Percentiles rank a stretch among this genome's conserved stretches.
phyloP scores from a whole-genome alignment of 148 eudicot species.

The Diospyros lotus region DNA sequence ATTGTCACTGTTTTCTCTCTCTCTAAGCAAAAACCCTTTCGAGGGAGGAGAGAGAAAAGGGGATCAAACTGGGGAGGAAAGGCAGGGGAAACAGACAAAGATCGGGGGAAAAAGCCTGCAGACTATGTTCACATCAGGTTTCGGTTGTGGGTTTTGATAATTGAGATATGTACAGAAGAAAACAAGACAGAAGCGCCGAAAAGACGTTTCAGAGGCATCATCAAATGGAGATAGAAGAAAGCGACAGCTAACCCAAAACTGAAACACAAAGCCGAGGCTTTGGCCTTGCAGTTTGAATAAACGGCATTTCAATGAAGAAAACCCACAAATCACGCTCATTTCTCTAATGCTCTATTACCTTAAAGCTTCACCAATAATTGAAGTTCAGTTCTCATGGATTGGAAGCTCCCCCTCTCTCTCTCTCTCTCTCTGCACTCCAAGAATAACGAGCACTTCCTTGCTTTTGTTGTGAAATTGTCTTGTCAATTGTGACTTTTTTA shows the following conservation, averaged over 20 bases:
- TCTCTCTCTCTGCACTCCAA: no score
- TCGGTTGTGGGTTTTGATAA: constrained; percentile 3
- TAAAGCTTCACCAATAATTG: no score
- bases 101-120: not conserved
- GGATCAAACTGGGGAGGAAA: no score
- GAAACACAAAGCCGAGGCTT: not conserved
- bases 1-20: constrained; percentile 6
- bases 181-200: constrained; percentile 13
- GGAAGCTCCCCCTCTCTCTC: no score
- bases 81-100: not conserved
- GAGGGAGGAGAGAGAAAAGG: no score
- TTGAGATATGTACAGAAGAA: not conserved
- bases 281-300: not conserved
- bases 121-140: not conserved
- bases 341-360: no score
- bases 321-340: not conserved
- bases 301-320: not conserved
- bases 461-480: no score
- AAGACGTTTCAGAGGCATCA: not conserved
- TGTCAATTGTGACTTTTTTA: no score
- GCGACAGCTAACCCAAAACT: constrained; percentile 13
- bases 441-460: no score
- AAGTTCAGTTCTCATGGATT: no score
- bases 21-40: not conserved
- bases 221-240: constrained; percentile 8